Evolutionary conservation across 1,284 basidiomycete species (phyloP).

Genomic region (Ceratobasidium sp.): DNA sequence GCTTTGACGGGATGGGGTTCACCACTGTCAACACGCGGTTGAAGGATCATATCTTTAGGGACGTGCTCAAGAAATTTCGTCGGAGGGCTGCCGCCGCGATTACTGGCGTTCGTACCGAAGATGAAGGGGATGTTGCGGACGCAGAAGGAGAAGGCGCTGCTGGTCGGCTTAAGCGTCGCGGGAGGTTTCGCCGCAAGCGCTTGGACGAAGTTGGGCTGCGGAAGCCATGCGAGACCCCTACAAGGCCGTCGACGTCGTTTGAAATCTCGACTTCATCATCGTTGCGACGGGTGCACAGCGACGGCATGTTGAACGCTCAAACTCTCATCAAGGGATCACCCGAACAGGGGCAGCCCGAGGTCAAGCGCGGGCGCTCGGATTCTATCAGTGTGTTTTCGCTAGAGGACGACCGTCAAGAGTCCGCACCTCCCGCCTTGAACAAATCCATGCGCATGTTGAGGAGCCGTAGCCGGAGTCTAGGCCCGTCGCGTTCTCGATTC

Average conservation of each 20-base stretch:
- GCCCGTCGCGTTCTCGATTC: slow-evolving; percentile 35
- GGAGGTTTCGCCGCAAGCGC: slow-evolving; percentile 42
- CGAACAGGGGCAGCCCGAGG: slow-evolving; percentile 23
- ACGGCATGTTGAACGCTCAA: slow-evolving; percentile 55
- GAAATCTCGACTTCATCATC: slow-evolving; percentile 53
- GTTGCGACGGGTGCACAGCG: slow-evolving; percentile 73
- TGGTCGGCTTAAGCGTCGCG: slow-evolving; percentile 20
- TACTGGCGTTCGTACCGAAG: slow-evolving; percentile 47
- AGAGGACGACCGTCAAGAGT: slow-evolving; percentile 58
- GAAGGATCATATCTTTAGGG: slow-evolving; percentile 93
- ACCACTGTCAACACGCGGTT: slow-evolving; percentile 92
- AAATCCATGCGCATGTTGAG: slow-evolving; percentile 25
- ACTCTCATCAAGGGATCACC: slow-evolving; percentile 30
- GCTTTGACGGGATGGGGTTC: slow-evolving; percentile 88
- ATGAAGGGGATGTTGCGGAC: slow-evolving; percentile 57
- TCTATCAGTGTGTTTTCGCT: slow-evolving; percentile 58
- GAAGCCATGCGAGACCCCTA: neutral
- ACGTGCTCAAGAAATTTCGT: slow-evolving; percentile 78
- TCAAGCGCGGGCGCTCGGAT: slow-evolving; percentile 40
- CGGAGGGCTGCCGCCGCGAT: slow-evolving; percentile 58
- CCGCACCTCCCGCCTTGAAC: slow-evolving; percentile 26
- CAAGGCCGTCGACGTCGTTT: neutral
- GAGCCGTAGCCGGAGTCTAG: slow-evolving; percentile 44
- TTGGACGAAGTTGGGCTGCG: slow-evolving; percentile 26
- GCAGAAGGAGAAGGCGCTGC: slow-evolving; percentile 29